Conservation (phyloP, 208 protist species). For the Balamuthia mandrillaris region DNA sequence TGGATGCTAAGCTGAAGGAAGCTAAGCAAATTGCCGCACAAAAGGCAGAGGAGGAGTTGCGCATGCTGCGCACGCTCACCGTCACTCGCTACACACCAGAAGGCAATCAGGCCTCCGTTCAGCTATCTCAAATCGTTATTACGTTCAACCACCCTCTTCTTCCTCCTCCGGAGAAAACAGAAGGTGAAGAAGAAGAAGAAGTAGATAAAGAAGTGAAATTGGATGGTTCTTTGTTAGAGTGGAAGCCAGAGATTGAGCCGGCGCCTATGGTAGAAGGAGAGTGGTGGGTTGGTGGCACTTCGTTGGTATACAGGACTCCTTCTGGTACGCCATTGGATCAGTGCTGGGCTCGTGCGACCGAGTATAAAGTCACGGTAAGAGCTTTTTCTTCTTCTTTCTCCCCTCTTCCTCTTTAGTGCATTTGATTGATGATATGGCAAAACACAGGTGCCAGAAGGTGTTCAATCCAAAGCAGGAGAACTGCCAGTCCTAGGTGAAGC, state of each 20-base stretch:
- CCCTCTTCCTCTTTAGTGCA: neutral
- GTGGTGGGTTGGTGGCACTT: conserved; percentile 9
- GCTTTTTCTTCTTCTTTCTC: neutral
- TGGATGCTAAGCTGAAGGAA: conserved; percentile 12
- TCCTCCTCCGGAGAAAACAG: too few species aligned
- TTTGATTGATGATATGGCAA: too few species aligned
- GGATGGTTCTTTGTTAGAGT: neutral
- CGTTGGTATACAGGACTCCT: neutral
- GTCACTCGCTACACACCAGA: conserved; percentile 27
- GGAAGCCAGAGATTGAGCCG: neutral
- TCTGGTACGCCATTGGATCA: too few species aligned
- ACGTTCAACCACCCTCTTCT: conserved; percentile 41
- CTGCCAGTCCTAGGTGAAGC: conserved; percentile 11
- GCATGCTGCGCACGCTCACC: conserved; percentile 3
- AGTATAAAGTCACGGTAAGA: conserved; percentile 29
- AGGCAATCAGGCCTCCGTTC: conserved; percentile 11
- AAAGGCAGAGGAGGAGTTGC: neutral
- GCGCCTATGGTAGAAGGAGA: conserved; percentile 5
- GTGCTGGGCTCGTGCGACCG: conserved; percentile 30
- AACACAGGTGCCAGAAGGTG: conserved; percentile 2
- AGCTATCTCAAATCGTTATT: conserved; percentile 11
- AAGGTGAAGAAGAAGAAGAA: too few species aligned
- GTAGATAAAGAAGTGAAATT: too few species aligned
- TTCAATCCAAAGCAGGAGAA: neutral
- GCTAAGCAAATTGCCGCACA: conserved; percentile 11